These are phyloP conservation scores for Ottelia alismoides DNA, from an alignment of 106 monocot species.

Conservation along the genomic window DNA sequence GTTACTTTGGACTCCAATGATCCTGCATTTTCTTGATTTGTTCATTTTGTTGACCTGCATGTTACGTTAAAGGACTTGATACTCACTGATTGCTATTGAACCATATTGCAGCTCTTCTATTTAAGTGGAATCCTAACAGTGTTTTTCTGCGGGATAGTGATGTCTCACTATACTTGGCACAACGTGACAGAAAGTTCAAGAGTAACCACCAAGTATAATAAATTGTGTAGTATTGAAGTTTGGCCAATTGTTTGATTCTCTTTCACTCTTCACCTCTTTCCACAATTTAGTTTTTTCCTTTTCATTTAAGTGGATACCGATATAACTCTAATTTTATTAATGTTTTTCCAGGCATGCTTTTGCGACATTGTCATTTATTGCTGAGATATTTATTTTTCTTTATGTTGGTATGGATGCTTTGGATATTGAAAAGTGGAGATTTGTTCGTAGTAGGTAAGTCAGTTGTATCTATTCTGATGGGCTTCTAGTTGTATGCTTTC, in stretches of 20 bases:
- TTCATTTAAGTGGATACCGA: too few relatives aligned
- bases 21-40: not conserved
- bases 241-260: too few relatives aligned
- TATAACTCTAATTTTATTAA: too few relatives aligned
- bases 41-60: too few relatives aligned
- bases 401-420: constrained; percentile 91
- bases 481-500: too few relatives aligned
- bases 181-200: constrained; percentile 98
- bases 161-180: constrained; percentile 99
- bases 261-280: too few relatives aligned
- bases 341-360: constrained; percentile 2
- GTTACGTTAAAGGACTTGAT: too few relatives aligned
- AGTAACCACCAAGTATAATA: constrained; percentile 76
- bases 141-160: constrained; percentile 92
- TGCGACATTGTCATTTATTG: constrained; percentile 2
- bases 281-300: constrained; percentile 3
- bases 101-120: constrained; percentile 53
- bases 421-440: constrained; percentile 5
- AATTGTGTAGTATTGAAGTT: too few relatives aligned
- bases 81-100: too few relatives aligned
- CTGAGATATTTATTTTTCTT: not conserved
- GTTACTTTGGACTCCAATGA: not conserved
- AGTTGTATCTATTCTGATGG: too few relatives aligned
- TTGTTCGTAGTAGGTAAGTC: not conserved
- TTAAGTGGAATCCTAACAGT: constrained; percentile 90